These are phyloP conservation scores for Penstemon davidsonii DNA, from an alignment of 257 asterid species.

Conservation along the genomic window DNA sequence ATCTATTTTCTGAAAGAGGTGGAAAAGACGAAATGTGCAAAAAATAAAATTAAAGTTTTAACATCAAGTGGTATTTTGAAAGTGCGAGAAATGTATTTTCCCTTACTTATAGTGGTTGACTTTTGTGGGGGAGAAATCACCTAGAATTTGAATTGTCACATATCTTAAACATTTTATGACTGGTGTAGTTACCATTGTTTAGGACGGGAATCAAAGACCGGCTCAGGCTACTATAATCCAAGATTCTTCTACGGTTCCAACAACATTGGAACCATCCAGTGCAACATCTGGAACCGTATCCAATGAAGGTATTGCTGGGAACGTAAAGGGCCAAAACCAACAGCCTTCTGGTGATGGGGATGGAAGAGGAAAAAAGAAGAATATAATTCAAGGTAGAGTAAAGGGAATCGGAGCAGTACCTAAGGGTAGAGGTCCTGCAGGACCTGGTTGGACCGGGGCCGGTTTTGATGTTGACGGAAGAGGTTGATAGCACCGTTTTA, in stretches of 20 bases:
- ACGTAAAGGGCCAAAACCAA: constrained; percentile 46
- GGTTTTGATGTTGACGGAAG: constrained; percentile 84
- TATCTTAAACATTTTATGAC: constrained; percentile 16
- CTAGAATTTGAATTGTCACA: not conserved
- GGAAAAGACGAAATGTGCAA: too few relatives aligned
- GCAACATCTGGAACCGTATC: constrained; percentile 36
- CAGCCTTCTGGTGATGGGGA: constrained; percentile 43
- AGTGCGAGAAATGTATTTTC: too few relatives aligned
- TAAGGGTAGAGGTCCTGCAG: constrained; percentile 63
- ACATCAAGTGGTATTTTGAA: too few relatives aligned
- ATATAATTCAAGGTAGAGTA: constrained; percentile 61
- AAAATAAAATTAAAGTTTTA: too few relatives aligned
- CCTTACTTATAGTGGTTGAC: not conserved
- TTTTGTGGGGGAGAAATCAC: not conserved
- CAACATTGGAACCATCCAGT: constrained; percentile 37
- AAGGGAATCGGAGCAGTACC: constrained; percentile 75
- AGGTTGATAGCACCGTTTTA: constrained; percentile 42
- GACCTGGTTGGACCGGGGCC: constrained; percentile 89
- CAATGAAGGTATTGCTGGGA: constrained; percentile 39
- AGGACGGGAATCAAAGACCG: constrained; percentile 55
- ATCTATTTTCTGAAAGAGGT: too few relatives aligned
- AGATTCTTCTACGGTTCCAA: constrained; percentile 43
- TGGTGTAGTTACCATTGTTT: constrained; percentile 26
- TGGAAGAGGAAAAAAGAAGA: constrained; percentile 68
- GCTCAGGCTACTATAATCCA: constrained; percentile 40